Evolutionary conservation across 192 early-diverging fungal genomes (phyloP), one percentile per base, ranked within the genome.

Genomic region (Phycomyces blakesleeanus): DNA sequence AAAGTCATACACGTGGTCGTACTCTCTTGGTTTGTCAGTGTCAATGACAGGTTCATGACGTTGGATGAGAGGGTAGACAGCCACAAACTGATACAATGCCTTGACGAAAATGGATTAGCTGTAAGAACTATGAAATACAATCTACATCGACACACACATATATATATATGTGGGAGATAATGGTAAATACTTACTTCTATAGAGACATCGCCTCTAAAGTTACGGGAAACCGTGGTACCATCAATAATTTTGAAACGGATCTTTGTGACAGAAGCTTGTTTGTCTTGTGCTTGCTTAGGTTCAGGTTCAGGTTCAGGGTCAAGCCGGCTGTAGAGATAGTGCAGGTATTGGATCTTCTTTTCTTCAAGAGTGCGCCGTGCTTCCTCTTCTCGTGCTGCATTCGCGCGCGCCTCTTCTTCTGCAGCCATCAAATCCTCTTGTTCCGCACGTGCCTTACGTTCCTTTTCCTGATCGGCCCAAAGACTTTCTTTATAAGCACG

Each of bases 401-500:
- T 79, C 78, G 61, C 55, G 11, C 34, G 42, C 54, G 42, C 39
- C 42, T 56, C 11, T 27, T 52, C 49, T 50, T 63, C 25, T 22
- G 24, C 51, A 18, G 41, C 22, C 10, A 18, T 3, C 11, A 3
- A 11, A 6, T 2, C 44, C 18, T 47, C 44, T 18, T n/a, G 2
- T 47, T 47, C 44, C 11, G 12, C 44, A 6, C 29, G n/a, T 18
- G 2, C n/a, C 8, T 24, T 58, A 15, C 29, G 27, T 41, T 63
- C 73, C 69, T 90, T 90, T 81, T 96, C 91, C 52, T 86, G 87
- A 57, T 98, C 95, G 0, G 87, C 87, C 14, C 78, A 75, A 49
- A 98, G 72, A n/a, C 87, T 90, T 41, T 87, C 88, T 60, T 87
- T 83, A 66, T 98, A 98, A 1, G 93, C 95, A 27, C 75, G 74